A percentile compares a stretch with the other conserved stretches of the same genome.
Evolutionary conservation across 1,139 yeast species (phyloP).

Genomic region (Casaregolazyma suthepensis): DNA sequence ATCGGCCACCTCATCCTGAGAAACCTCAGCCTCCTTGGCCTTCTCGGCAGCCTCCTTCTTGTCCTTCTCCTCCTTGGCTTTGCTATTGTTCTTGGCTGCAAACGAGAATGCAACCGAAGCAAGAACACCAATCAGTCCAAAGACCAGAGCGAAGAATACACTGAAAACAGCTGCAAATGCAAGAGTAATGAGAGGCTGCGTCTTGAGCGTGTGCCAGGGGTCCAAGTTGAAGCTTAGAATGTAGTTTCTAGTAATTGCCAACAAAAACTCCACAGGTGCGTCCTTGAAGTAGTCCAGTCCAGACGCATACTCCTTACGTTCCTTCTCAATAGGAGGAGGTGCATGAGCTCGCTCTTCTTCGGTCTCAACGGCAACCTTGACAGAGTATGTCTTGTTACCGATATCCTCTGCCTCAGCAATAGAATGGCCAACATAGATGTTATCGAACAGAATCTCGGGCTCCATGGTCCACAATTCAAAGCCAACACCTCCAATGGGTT

Average conservation of each 20-base stretch:
- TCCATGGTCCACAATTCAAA: slow-evolving; percentile 92
- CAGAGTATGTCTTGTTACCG: slow-evolving; percentile 68
- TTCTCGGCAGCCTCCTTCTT: slow-evolving; percentile 11
- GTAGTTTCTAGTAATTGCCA: slow-evolving; percentile 29
- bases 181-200: slow-evolving; percentile 33
- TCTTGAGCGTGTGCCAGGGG: slow-evolving; percentile 30
- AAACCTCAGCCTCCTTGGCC: slow-evolving; percentile 13
- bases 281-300: slow-evolving; percentile 30
- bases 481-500: slow-evolving; percentile 73
- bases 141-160: slow-evolving; percentile 20
- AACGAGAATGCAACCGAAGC: slow-evolving; percentile 17
- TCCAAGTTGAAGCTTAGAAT: slow-evolving; percentile 28
- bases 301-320: slow-evolving; percentile 20
- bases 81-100: slow-evolving; percentile 15
- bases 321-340: slow-evolving; percentile 25
- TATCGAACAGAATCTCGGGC: slow-evolving; percentile 65
- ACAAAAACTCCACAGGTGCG: slow-evolving; percentile 33
- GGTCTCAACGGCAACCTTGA: slow-evolving; percentile 55
- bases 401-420: slow-evolving; percentile 72
- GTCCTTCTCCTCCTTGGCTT: slow-evolving; percentile 13
- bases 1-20: neutral
- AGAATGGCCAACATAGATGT: slow-evolving; percentile 79
- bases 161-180: slow-evolving; percentile 22
- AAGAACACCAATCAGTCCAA: slow-evolving; percentile 26
- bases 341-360: slow-evolving; percentile 31